Base-by-base conservation (phyloP, 164 flowering plant genomes). In the Cinnamomum micranthum region DNA sequence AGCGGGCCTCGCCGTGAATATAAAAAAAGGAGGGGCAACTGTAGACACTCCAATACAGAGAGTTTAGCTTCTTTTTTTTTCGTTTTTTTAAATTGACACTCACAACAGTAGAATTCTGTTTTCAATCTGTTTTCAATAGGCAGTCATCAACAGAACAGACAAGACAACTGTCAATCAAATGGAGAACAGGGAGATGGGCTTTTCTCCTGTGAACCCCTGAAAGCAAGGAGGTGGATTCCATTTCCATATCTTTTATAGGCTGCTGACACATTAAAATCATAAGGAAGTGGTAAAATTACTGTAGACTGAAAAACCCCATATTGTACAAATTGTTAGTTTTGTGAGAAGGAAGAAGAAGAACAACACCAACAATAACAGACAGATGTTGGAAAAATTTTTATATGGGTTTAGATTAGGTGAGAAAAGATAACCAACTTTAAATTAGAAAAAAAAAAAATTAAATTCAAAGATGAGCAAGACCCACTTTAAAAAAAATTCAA, bases 171-270 rank as follows among this genome's bases (percentile, higher is more conserved):
- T 59, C 74, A 60, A 71, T 58, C 62, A 71, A n/a, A 51, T 27
- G 23, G 2, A 17, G 20, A 27, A 17, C 69, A 15, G 12, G 35
- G 31, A 69, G 31, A 75, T 60, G 60, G 74, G 63, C n/a, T 62
- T 60, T 23, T 50, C 70, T 69, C 24, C 24, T 6, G 15, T 66
- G 47, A 28, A 27, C 41, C 19, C 17, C n/a, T 15, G n/a, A 55
- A 55, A 20, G 20, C n/a, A 55, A 55, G 60, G 60, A 4, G 60
- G 60, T 15, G n/a, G 60, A 67, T 69, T 35, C 50, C 19, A 63
- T 59, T 69, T 35, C 50, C 19, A 63, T 59, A 62, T 75, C 58
- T 74, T 62, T 72, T 5, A 28, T 73, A 72, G 72, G 69, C 70
- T 24, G 64, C 70, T 71, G 69, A 66, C 66, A 58, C 35, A 70